Base-by-base conservation (phyloP, 176 grass and related monocot genomes). In the Phyllostachys edulis region DNA sequence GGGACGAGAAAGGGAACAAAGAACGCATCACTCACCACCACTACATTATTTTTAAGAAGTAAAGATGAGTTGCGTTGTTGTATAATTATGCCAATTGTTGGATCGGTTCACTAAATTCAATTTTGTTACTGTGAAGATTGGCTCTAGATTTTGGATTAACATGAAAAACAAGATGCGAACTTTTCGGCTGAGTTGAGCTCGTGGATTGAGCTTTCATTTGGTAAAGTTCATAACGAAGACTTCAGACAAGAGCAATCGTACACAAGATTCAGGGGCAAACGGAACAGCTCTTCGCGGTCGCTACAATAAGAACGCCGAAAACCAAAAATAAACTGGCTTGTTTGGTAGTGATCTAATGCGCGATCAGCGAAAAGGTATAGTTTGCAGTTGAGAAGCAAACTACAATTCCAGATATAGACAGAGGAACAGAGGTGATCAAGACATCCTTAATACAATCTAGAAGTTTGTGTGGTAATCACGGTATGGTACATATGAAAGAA, bases 391-490 rank as follows among this genome's bases (percentile, higher is more conserved):
- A 65, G 47, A 80, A 38, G 49, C 24, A 68, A 29, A 37, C 11
- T 32, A 0, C 18, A 21, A 81, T 61, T 65, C n/a, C 8, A 81
- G 29, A 63, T 4, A 41, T 5, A 21, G 14, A 50, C 47, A 77
- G 9, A 37, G 61, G 59, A 14, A 67, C 20, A 52, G 7, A 36
- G 24, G 45, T 56, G 37, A 65, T 72, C 8, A 20, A 49, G 68
- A 27, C 21, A 83, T 63, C 55, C 59, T 73, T 74, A 47, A 64
- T 59, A 75, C 77, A 81, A 68, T 63, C 75, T 85, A 82, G 21
- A 74, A 14, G 63, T 87, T n/a, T 34, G 17, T 57, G 10, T 40
- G 55, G 40, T 90, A 83, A 87, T 90, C 89, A 67, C 72, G 60
- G 49, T 78, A 46, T 86, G 67, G 51, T 86, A 82, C 51, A 87